Percentiles rank a stretch among this genome's conserved stretches.
These are phyloP conservation scores for Pleurotus cornucopiae DNA, from an alignment of 768 basidiomycete genomes.

Conservation along the genomic window DNA sequence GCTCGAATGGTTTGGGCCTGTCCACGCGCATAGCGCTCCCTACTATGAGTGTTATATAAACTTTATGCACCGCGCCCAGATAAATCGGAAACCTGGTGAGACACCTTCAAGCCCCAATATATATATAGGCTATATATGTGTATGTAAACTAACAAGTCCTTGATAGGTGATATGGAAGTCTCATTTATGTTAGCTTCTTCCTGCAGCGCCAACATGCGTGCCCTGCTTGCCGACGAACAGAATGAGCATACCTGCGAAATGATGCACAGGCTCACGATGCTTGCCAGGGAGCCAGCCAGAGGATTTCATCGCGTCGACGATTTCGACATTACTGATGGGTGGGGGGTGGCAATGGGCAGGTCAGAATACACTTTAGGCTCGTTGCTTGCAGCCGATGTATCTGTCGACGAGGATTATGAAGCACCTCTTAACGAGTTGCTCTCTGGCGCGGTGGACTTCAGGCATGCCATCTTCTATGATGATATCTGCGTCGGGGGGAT, in stretches of 20 bases:
- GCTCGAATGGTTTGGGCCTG: constrained; percentile 18
- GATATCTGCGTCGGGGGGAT: constrained; percentile 8
- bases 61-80: constrained; percentile 17
- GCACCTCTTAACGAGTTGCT: neutral
- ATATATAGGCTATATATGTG: neutral
- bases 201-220: constrained; percentile 11
- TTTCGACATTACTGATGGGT: constrained; percentile 2
- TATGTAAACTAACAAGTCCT: neutral
- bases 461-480: neutral
- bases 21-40: constrained; percentile 20
- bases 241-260: constrained; percentile 3
- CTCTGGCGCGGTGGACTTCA: neutral
- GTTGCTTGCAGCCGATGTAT: neutral
- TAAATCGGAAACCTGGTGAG: constrained; percentile 18
- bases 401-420: neutral
- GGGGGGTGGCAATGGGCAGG: neutral
- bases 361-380: neutral
- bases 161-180: constrained; percentile 14
- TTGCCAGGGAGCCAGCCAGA: constrained; percentile 14
- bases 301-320: constrained; percentile 10
- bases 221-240: constrained; percentile 12
- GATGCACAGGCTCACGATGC: constrained; percentile 7
- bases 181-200: constrained; percentile 13
- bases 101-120: neutral
- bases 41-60: constrained; percentile 26